A percentile compares a stretch with the other conserved stretches of the same genome.
phyloP scores from a whole-genome alignment of 306 rosid genomes.

The Quercus bicolor region DNA sequence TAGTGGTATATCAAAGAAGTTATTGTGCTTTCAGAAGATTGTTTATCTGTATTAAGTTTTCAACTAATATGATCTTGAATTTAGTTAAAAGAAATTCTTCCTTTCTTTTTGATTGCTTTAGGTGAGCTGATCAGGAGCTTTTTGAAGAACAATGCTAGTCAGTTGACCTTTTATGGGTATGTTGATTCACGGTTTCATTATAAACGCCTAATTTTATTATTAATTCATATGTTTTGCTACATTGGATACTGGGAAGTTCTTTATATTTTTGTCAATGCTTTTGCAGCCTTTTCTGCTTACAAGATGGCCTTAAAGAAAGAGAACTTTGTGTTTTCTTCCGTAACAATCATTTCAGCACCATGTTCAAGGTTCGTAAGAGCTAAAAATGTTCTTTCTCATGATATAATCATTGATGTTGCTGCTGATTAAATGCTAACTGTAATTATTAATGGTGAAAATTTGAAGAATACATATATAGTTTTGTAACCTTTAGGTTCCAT shows the following conservation, averaged over 20 bases:
- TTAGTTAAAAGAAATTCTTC: neutral
- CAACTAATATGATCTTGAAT: conserved; percentile 20
- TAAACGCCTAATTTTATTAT: conserved; percentile 11
- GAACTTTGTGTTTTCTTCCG: conserved; percentile 96
- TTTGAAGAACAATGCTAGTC: conserved; percentile 89
- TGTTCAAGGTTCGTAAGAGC: conserved; percentile 83
- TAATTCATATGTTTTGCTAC: conserved; percentile 10
- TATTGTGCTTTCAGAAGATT: conserved; percentile 9
- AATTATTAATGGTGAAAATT: neutral
- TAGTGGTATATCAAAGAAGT: conserved; percentile 19
- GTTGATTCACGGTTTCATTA: conserved; percentile 18
- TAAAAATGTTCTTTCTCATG: conserved; percentile 3
- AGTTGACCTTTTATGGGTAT: conserved; percentile 86
- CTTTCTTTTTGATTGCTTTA: conserved; percentile 32
- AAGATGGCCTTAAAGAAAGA: conserved; percentile 91
- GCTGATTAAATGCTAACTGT: conserved; percentile 11
- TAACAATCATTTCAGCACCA: conserved; percentile 98
- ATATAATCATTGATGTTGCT: conserved; percentile 13
- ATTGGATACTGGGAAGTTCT: conserved; percentile 2
- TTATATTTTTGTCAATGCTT: conserved; percentile 18
- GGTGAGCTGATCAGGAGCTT: conserved; percentile 84
- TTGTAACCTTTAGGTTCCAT: conserved; percentile 18
- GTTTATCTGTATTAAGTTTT: conserved; percentile 5
- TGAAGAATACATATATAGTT: neutral
- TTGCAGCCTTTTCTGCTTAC: conserved; percentile 92